phyloP scores from a whole-genome alignment of 306 rosid genomes.

The Prinsepia uniflora region DNA sequence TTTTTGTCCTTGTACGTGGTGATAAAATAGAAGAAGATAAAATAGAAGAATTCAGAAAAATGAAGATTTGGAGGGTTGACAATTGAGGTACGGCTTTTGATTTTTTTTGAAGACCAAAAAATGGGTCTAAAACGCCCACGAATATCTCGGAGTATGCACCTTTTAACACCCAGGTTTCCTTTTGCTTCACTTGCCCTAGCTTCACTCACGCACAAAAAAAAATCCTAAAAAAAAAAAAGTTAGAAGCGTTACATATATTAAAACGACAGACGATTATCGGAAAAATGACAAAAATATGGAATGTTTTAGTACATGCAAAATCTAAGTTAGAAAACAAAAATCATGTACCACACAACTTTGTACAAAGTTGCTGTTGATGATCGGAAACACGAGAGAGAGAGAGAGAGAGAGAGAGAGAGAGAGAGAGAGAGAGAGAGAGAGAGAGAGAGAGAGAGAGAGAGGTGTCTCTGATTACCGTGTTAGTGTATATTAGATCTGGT shows the following conservation, averaged over 20 bases:
- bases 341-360: neutral
- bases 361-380: neutral
- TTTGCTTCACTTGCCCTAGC: constrained; percentile 5
- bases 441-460: neutral
- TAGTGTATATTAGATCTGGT: constrained; percentile 32
- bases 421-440: neutral
- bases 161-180: constrained; percentile 21
- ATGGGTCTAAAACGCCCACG: constrained; percentile 28
- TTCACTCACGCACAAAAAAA: constrained; percentile 9
- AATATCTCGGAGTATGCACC: constrained; percentile 58
- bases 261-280: neutral
- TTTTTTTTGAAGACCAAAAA: constrained; percentile 14
- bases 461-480: no score
- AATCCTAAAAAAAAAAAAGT: neutral
- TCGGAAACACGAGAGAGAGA: neutral
- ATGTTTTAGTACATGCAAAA: neutral
- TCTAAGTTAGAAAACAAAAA: neutral
- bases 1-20: constrained; percentile 3
- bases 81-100: constrained; percentile 28
- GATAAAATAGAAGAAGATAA: constrained; percentile 19
- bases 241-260: neutral
- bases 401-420: neutral
- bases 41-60: neutral
- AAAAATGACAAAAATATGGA: neutral
- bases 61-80: constrained; percentile 18